Conservation (phyloP, 805 yeast genomes). For the Yarrowia hollandica region DNA sequence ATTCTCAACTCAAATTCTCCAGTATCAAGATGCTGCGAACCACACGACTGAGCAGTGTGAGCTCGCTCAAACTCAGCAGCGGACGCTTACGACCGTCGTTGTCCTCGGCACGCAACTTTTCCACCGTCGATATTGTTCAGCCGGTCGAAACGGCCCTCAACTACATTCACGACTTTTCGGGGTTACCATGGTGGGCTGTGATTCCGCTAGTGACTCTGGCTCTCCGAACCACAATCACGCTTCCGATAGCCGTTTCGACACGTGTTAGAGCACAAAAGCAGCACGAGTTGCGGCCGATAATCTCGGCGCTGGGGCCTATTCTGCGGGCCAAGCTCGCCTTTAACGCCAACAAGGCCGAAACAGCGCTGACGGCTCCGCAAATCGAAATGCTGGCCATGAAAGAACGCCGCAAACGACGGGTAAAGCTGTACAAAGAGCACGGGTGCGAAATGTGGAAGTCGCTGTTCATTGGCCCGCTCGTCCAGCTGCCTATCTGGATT, state of each 20-base stretch:
- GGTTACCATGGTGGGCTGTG: constrained; percentile 79
- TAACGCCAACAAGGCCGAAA: constrained; percentile 34
- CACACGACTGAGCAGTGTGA: too few species aligned
- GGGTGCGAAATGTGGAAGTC: constrained; percentile 81
- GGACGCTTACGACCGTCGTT: too few species aligned
- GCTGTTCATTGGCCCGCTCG: constrained; percentile 61
- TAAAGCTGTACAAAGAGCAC: constrained; percentile 62
- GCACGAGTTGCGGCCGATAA: constrained; percentile 66
- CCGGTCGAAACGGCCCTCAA: constrained; percentile 36
- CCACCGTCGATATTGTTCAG: constrained; percentile 30
- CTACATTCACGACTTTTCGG: constrained; percentile 39
- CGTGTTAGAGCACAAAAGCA: constrained; percentile 70
- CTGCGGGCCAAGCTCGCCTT: constrained; percentile 55
- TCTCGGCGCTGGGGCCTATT: constrained; percentile 74
- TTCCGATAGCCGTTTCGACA: constrained; percentile 77
- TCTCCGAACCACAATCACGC: constrained; percentile 63
- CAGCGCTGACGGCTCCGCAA: constrained; percentile 69
- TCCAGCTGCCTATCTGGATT: constrained; percentile 88
- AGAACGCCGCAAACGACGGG: constrained; percentile 76
- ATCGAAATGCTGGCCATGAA: constrained; percentile 70
- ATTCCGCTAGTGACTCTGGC: constrained; percentile 73
- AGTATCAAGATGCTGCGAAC: too few species aligned
- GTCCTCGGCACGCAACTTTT: background rate
- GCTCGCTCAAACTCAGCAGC: too few species aligned
- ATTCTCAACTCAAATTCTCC: too few species aligned